phyloP scores from a whole-genome alignment of 1,284 basidiomycete species.

The Cronartium quercuum region DNA sequence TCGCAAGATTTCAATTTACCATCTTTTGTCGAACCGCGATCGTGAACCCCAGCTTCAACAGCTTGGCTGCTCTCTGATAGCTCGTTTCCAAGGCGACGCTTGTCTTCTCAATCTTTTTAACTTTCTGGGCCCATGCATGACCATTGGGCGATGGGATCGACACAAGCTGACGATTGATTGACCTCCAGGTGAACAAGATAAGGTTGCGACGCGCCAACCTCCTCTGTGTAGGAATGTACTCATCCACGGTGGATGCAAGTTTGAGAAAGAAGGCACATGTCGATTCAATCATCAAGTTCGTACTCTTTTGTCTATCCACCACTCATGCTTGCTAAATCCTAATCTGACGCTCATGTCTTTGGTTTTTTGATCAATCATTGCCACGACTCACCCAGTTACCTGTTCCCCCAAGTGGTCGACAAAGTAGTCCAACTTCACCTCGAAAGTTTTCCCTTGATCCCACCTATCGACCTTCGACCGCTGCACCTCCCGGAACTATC shows the following conservation, averaged over 20 bases:
- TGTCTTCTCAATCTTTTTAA: too few species aligned
- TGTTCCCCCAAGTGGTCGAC: slow-evolving; percentile 14
- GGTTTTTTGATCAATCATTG: not conserved
- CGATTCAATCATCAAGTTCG: slow-evolving; percentile 23
- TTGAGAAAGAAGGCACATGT: slow-evolving; percentile 11
- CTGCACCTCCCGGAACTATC: slow-evolving; percentile 18
- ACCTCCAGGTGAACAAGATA: not conserved
- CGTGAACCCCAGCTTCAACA: too few species aligned
- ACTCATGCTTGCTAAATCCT: not conserved
- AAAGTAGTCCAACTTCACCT: slow-evolving; percentile 36
- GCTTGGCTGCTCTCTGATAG: too few species aligned
- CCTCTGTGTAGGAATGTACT: not conserved
- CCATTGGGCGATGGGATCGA: too few species aligned
- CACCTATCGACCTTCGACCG: slow-evolving; percentile 18
- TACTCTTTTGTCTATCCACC: not conserved
- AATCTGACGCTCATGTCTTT: not conserved
- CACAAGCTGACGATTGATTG: not conserved
- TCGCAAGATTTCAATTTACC: too few species aligned
- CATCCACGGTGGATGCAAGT: not conserved
- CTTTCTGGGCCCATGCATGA: too few species aligned
- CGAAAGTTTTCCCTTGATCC: slow-evolving; percentile 27
- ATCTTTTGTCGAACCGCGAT: too few species aligned
- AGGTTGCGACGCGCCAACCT: not conserved
- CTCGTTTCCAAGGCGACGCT: too few species aligned
- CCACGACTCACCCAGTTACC: not conserved